phyloP scores from a whole-genome alignment of 2,329 filamentous ascomycete genomes.

The Alternaria sp. region DNA sequence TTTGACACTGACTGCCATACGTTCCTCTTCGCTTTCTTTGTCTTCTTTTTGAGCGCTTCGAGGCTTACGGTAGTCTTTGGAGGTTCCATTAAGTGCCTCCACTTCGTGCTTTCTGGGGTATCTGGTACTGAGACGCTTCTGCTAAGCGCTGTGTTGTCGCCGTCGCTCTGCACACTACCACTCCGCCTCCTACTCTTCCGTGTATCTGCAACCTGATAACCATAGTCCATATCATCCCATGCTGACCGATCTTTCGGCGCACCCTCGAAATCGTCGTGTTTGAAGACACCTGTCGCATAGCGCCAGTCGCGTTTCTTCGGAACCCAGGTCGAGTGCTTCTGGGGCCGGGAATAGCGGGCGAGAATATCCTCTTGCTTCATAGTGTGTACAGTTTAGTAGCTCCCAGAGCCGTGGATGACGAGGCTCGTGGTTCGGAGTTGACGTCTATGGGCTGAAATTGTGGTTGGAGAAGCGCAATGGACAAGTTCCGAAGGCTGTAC shows the following conservation, averaged over 20 bases:
- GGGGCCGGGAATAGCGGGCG: constrained; percentile 25
- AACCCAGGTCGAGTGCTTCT: constrained; percentile 24
- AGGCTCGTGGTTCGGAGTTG: neutral
- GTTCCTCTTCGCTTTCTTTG: neutral
- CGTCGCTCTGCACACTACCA: neutral
- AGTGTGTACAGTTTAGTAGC: neutral
- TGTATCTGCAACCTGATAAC: constrained; percentile 5
- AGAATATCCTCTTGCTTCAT: constrained; percentile 26
- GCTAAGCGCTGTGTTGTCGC: neutral
- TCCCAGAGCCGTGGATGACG: neutral
- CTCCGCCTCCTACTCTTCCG: neutral
- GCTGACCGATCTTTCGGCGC: constrained; percentile 18
- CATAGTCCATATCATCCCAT: constrained; percentile 28
- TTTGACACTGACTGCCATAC: constrained; percentile 14
- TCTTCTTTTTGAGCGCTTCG: constrained; percentile 1
- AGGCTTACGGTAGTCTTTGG: neutral
- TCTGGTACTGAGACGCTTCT: neutral
- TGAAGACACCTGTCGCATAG: constrained; percentile 23
- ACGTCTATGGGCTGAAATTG: neutral
- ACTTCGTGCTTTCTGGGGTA: neutral
- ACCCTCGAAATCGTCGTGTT: constrained; percentile 24
- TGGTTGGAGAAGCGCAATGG: neutral
- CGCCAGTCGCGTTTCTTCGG: constrained; percentile 31
- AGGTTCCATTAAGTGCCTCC: neutral
- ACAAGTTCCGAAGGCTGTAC: neutral